Base-by-base conservation (phyloP, 768 basidiomycete genomes). In the Pleurotus cornucopiae region DNA sequence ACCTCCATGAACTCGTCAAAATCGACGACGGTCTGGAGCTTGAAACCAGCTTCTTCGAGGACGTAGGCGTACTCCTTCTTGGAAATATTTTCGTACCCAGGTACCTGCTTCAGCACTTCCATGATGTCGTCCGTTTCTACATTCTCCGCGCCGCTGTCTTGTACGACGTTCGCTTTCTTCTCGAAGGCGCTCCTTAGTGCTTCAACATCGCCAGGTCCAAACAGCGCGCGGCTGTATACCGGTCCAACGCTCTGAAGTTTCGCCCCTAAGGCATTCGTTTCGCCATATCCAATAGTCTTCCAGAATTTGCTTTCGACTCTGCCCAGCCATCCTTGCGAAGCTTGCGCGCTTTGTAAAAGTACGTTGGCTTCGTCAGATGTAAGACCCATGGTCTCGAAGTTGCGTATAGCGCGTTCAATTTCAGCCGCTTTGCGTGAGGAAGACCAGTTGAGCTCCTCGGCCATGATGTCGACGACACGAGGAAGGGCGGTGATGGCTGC, bases 1-100 rank as follows among this genome's bases (percentile, higher is more conserved):
- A 91, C 91, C 82, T 95, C 92, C 48, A 94, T 76, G 68, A 95
- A 95, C 65, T 91, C 90, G 60, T 95, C 89, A 63, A 92, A 84
- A 59, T 86, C 83, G 46, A 97, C 71, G 23, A 79, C 78, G 25
- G 70, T 69, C 62, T 77, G 74, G 18, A 70, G 69, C 48, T 74
- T 71, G 67, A 90, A 83, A 3, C 90, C 94, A 58, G 88, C 85
- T 66, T 89, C 85, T 55, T 79, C 78, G 51, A 95, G 76, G 1
- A 92, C 90, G 66, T 91, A 88, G 34, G 84, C 79, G 43, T 85
- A 76, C 58, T 92, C 89, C 60, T 83, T 81, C 43, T 73, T 68
- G 51, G 79, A 73, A 57, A 89, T 73, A 12, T 73, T 78, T 61
- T 82, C 83, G 61, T 91, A 89, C 25, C 81, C 84, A 12, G 76